Base-by-base conservation (phyloP, 768 basidiomycete genomes). In the Psilocybe sp. region DNA sequence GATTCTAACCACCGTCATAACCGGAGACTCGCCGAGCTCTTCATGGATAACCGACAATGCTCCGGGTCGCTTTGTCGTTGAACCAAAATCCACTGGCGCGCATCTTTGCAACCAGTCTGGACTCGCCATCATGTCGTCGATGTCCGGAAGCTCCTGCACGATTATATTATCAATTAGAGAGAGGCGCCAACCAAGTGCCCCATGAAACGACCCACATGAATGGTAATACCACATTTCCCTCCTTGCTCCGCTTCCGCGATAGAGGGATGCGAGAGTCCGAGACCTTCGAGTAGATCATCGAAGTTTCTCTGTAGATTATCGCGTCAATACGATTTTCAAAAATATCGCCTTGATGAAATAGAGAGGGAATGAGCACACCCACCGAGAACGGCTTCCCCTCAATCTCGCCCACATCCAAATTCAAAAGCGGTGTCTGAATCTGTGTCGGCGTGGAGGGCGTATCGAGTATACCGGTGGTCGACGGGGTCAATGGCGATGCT, bases 21-120 rank as follows among this genome's bases (percentile, higher is more conserved):
- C 23, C 23, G 23, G 60, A 9, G 54, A 43, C 32, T 68, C 65
- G 32, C 46, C 40, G 15, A 36, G 12, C n/a, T 64, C 67, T 57
- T 69, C 69, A 10, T 58, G 60, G 36, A 71, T 71, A n/a, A 66
- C 65, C 3, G 69, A 52, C 7, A 71, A 51, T 10, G 58, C 60
- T 11, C 55, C 53, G 40, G 60, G 63, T 14, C 59, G 52, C 54
- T 75, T 34, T 15, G 18, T 44, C 34, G 43, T 78, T 3, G 69
- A 68, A 1, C 73, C 72, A 52, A 81, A 69, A 12, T 79, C 62
- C 53, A 79, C 58, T 8, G 79, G 4, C 23, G 4, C 23, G 23
- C 23, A 3, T 28, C 23, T 72, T 40, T 77, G 71, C 28, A 70
- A 64, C 74, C 76, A 77, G n/a, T 69, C 70, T 5, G 77, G 67